Conservation (phyloP, 805 yeast genomes). For the Pichia pseudocactophila region DNA sequence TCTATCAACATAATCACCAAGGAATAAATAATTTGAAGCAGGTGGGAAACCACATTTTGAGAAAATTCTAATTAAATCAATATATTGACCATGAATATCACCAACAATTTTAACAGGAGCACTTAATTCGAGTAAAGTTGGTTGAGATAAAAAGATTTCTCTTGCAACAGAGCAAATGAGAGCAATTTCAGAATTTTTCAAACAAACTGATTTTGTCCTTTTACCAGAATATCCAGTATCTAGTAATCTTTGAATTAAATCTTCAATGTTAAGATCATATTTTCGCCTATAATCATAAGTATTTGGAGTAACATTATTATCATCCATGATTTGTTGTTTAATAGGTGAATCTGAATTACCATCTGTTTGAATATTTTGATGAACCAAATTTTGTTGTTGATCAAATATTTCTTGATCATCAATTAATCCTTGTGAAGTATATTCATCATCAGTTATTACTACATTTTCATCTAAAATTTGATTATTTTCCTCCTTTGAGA, state of each 20-base stretch:
- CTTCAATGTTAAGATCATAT: slow-evolving; percentile 52
- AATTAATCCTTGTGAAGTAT: not conserved
- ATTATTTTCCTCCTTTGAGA: no score
- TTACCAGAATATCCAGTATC: slow-evolving; percentile 97
- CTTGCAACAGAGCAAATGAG: slow-evolving; percentile 80
- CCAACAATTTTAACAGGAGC: slow-evolving; percentile 86
- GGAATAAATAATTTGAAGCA: slow-evolving; percentile 77
- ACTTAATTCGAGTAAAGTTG: slow-evolving; percentile 76
- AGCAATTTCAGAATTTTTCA: slow-evolving; percentile 84
- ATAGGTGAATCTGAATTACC: no score
- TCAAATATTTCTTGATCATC: not conserved
- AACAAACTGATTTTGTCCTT: slow-evolving; percentile 79
- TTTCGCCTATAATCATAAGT: slow-evolving; percentile 7
- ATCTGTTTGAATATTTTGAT: not conserved
- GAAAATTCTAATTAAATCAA: slow-evolving; percentile 82
- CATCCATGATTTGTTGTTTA: not conserved
- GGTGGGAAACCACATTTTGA: slow-evolving; percentile 98
- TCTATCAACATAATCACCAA: slow-evolving; percentile 96
- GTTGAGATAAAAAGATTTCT: slow-evolving; percentile 84
- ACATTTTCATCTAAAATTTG: not conserved
- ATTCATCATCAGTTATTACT: not conserved
- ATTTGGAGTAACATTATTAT: not conserved
- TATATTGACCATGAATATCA: slow-evolving; percentile 95
- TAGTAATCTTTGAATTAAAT: slow-evolving; percentile 77
- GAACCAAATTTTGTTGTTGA: not conserved